A percentile compares a stretch with the other conserved stretches of the same genome.
Evolutionary conservation across 768 basidiomycete species (phyloP).

Genomic region (Rhodotorula kratochvilovae): DNA sequence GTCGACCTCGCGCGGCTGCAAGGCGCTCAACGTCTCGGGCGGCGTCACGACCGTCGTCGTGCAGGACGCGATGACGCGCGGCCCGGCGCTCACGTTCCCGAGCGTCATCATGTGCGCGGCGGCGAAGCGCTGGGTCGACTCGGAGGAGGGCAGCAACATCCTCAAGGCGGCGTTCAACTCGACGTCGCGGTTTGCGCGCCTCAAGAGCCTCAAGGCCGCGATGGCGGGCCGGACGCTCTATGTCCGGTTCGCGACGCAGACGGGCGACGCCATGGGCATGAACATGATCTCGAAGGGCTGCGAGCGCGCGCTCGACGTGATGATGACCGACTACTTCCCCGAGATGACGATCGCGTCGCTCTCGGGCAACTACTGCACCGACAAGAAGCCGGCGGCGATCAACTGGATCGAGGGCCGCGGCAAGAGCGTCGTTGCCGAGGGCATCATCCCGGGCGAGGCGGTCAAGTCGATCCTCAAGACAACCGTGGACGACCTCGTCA

Average conservation of each 20-base stretch:
- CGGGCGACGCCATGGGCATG: conserved; percentile 99
- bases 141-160: conserved; percentile 67
- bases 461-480: conserved; percentile 93
- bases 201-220: conserved; percentile 78
- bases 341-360: conserved; percentile 86
- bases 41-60: conserved; percentile 91
- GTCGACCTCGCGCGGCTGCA: conserved; percentile 93
- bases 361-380: conserved; percentile 97
- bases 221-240: conserved; percentile 90
- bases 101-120: conserved; percentile 69
- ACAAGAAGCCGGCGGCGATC: conserved; percentile 99
- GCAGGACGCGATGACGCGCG: conserved; percentile 93
- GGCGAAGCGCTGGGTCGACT: conserved; percentile 82
- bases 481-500: conserved; percentile 79
- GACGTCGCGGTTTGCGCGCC: conserved; percentile 84
- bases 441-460: conserved; percentile 78
- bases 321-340: conserved; percentile 72
- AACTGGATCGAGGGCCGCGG: conserved; percentile 99
- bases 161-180: conserved; percentile 85
- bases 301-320: conserved; percentile 79
- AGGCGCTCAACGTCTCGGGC: conserved; percentile 91
- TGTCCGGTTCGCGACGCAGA: conserved; percentile 86
- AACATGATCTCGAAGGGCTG: conserved; percentile 99
- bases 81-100: conserved; percentile 96
- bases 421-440: conserved; percentile 96